phyloP scores from a whole-genome alignment of 768 basidiomycete genomes.

The Leccinellum rugosiceps region DNA sequence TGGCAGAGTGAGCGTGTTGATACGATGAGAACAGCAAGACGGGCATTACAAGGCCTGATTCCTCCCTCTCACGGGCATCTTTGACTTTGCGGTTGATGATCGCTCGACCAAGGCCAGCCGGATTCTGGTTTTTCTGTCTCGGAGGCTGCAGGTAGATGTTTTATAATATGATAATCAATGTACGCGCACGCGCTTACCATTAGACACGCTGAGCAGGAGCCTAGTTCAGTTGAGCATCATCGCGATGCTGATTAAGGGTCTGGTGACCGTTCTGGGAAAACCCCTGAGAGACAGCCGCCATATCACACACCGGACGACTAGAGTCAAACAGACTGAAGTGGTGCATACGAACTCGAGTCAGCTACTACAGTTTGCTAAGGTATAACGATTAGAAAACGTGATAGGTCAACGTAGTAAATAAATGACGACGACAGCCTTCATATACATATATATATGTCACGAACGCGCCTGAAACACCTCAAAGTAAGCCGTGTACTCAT shows the following conservation, averaged over 20 bases:
- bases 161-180: not conserved
- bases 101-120: slow-evolving; percentile 87
- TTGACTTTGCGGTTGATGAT: slow-evolving; percentile 86
- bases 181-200: not conserved
- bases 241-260: slow-evolving; percentile 18
- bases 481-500: slow-evolving; percentile 84
- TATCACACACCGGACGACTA: not conserved
- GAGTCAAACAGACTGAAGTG: not conserved
- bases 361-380: slow-evolving; percentile 11
- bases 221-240: not conserved
- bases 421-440: not conserved
- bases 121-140: slow-evolving; percentile 59
- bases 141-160: slow-evolving; percentile 40
- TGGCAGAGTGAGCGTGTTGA: slow-evolving; percentile 25
- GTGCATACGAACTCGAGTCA: not conserved
- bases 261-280: slow-evolving; percentile 9
- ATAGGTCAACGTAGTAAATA: slow-evolving; percentile 13
- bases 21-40: not conserved
- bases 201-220: not conserved
- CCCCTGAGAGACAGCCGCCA: not conserved
- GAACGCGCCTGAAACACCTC: slow-evolving; percentile 56
- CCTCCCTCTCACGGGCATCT: slow-evolving; percentile 32
- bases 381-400: slow-evolving; percentile 13
- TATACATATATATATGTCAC: slow-evolving; percentile 12
- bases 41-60: slow-evolving; percentile 59